Evolutionary conservation across 495 filamentous ascomycete genomes (phyloP).

Genomic region (Talaromyces stipitatus): DNA sequence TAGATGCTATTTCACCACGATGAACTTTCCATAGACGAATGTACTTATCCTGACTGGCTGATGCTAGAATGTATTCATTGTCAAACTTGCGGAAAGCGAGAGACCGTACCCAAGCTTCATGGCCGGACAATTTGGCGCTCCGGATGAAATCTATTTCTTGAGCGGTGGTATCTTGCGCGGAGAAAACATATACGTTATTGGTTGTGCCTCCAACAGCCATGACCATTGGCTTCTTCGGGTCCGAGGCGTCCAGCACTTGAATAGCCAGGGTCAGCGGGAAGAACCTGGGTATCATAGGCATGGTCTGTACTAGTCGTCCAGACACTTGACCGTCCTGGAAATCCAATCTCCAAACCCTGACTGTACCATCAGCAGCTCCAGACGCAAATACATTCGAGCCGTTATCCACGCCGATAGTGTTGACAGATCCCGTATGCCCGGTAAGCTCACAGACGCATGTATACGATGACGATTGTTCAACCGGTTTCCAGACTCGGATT

Average conservation of each 20-base stretch:
- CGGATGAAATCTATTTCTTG: slow-evolving; percentile 50
- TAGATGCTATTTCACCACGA: slow-evolving; percentile 43
- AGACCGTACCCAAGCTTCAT: slow-evolving; percentile 92
- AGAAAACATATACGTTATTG: slow-evolving; percentile 68
- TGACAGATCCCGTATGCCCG: slow-evolving; percentile 69
- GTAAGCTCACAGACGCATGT: slow-evolving; percentile 39
- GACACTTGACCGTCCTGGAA: slow-evolving; percentile 20
- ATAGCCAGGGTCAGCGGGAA: slow-evolving; percentile 74
- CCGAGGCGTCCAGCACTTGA: slow-evolving; percentile 40
- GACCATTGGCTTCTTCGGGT: slow-evolving; percentile 43
- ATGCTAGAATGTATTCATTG: slow-evolving; percentile 56
- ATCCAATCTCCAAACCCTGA: slow-evolving; percentile 67
- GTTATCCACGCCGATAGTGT: slow-evolving; percentile 58
- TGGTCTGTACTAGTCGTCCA: slow-evolving; percentile 55
- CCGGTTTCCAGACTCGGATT: slow-evolving; percentile 61
- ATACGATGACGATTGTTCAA: slow-evolving; percentile 21
- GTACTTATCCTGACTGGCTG: slow-evolving; percentile 96
- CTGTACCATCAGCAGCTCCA: slow-evolving; percentile 73
- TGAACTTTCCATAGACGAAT: slow-evolving; percentile 88
- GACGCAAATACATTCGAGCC: slow-evolving; percentile 53
- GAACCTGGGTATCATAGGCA: slow-evolving; percentile 65
- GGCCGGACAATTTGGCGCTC: slow-evolving; percentile 73
- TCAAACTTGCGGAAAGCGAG: slow-evolving; percentile 66
- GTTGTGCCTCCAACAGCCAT: slow-evolving; percentile 82
- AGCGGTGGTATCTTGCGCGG: slow-evolving; percentile 32